Conservation (phyloP, 1,284 basidiomycete genomes). For the Sutorius eximius region DNA sequence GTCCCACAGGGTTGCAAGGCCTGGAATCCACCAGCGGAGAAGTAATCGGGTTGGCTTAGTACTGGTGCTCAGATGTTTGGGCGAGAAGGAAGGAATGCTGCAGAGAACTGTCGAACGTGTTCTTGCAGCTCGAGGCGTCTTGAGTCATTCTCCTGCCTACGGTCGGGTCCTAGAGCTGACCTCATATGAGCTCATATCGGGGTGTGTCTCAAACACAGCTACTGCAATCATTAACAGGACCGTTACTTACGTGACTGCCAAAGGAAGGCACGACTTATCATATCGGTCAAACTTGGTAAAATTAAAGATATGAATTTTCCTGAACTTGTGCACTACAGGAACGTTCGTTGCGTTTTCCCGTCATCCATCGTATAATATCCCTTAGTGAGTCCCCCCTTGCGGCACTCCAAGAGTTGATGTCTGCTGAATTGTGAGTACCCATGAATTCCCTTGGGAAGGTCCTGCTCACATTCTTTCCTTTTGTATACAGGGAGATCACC, state of each 20-base stretch:
- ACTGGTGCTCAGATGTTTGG: too few species aligned
- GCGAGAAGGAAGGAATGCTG: neutral
- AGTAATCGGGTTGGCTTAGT: neutral
- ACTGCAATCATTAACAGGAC: too few species aligned
- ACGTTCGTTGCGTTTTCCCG: neutral
- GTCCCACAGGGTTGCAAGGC: too few species aligned
- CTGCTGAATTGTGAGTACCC: conserved; percentile 6
- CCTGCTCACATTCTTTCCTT: neutral
- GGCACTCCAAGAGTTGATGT: neutral
- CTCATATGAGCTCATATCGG: neutral
- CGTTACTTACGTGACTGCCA: too few species aligned
- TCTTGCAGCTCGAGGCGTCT: neutral
- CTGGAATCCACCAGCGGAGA: neutral
- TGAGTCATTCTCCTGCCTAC: neutral
- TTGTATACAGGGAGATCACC: neutral
- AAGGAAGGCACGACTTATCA: too few species aligned
- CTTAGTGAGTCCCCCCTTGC: too few species aligned
- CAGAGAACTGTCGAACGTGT: neutral
- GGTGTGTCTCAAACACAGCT: too few species aligned
- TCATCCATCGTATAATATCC: neutral
- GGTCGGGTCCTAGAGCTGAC: neutral
- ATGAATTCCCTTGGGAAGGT: too few species aligned
- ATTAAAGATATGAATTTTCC: too few species aligned
- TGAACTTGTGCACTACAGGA: neutral
- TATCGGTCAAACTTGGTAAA: too few species aligned